Conservation (phyloP, 2,329 filamentous ascomycete genomes). For the Ophiostoma fasciatum region DNA sequence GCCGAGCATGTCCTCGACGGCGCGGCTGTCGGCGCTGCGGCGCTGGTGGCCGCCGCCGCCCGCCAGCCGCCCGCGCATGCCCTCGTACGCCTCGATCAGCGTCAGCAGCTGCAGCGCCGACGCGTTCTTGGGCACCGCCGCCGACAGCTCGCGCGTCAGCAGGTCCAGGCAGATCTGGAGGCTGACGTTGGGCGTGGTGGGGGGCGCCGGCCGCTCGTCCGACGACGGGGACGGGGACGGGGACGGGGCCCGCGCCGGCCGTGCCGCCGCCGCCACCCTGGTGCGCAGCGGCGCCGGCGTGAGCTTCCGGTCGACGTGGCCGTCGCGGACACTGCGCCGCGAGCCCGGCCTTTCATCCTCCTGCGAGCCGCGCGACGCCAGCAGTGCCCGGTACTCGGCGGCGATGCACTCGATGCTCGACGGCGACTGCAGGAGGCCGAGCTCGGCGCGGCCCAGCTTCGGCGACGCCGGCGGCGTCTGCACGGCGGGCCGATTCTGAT, state of each 20-base stretch:
- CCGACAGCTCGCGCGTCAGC: constrained; percentile 33
- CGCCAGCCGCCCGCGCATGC: constrained; percentile 29
- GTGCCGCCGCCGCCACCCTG: too few relatives aligned
- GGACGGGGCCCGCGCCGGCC: too few relatives aligned
- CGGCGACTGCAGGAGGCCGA: constrained; percentile 12
- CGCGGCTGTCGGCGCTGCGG: constrained; percentile 14
- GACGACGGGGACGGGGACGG: not conserved
- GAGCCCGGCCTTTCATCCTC: too few relatives aligned
- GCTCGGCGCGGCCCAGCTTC: constrained; percentile 1
- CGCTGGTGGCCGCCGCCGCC: constrained; percentile 3
- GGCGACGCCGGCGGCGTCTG: constrained; percentile 7
- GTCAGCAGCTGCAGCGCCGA: constrained; percentile 37
- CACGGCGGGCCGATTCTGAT: not conserved
- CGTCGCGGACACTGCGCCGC: too few relatives aligned
- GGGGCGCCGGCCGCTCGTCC: constrained; percentile 3
- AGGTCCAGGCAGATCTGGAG: constrained; percentile 37
- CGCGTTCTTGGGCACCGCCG: constrained; percentile 19
- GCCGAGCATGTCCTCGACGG: constrained; percentile 30
- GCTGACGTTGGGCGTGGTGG: constrained; percentile 22
- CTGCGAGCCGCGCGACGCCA: constrained; percentile 25
- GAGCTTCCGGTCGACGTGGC: not conserved
- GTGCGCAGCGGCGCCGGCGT: not conserved
- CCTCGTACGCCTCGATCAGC: constrained; percentile 46
- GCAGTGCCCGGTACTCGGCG: constrained; percentile 33
- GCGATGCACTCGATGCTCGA: constrained; percentile 33